These are phyloP conservation scores for Colletotrichum spaethianum DNA, from an alignment of 2,329 filamentous ascomycete species.

Conservation along the genomic window DNA sequence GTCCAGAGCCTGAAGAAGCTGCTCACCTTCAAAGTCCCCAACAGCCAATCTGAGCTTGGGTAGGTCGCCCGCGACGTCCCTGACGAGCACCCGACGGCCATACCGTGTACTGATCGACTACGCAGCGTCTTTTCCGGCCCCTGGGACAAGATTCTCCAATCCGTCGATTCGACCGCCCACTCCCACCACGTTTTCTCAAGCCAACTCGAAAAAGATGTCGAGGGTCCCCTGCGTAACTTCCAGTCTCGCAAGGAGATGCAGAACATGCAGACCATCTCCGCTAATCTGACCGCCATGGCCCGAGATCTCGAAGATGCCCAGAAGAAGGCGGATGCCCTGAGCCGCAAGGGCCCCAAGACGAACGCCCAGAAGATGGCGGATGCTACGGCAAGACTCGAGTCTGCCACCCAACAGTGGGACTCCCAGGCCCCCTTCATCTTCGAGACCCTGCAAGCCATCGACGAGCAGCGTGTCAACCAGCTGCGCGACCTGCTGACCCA, in stretches of 20 bases:
- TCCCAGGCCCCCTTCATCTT: constrained; percentile 96
- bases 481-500: constrained; percentile 93
- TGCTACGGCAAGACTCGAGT: constrained; percentile 81
- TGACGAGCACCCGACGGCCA: not conserved
- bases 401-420: constrained; percentile 89
- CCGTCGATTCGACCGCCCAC: constrained; percentile 84
- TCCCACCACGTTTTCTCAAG: constrained; percentile 86
- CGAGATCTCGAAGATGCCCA: constrained; percentile 89
- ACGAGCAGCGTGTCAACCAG: constrained; percentile 91
- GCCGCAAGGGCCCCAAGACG: constrained; percentile 82
- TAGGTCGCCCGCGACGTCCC: constrained; percentile 62
- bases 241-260: constrained; percentile 81
- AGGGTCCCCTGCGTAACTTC: constrained; percentile 85
- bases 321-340: constrained; percentile 87
- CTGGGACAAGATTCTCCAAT: constrained; percentile 89
- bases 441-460: constrained; percentile 90
- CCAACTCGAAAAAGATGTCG: constrained; percentile 90
- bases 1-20: constrained; percentile 86
- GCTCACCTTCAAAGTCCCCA: constrained; percentile 79
- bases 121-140: constrained; percentile 88
- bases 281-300: constrained; percentile 84
- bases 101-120: constrained; percentile 22
- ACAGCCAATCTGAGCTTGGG: constrained; percentile 87
- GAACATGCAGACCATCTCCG: constrained; percentile 84
- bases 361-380: constrained; percentile 83